Base-by-base conservation (phyloP, 371 early-diverging fungal species). In the Capniomyces stellatus region DNA sequence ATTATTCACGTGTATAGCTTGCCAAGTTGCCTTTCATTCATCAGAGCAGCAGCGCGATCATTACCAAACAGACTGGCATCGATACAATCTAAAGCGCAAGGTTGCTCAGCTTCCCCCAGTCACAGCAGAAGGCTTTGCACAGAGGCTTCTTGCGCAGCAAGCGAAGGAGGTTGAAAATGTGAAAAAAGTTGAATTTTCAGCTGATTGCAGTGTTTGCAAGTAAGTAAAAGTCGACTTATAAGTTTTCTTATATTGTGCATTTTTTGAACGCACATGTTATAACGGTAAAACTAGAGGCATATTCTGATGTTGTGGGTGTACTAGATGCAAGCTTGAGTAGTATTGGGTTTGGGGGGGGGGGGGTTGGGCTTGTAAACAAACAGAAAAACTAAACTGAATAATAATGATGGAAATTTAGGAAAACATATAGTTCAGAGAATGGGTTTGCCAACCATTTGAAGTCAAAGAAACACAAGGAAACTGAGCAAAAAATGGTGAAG, bases 1-100 rank as follows among this genome's bases (percentile, higher is more conserved):
- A n/a, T 13, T 70, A 23, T 80, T 75, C 59, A 82, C 85, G 21
- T 89, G 90, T 57, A 71, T 79, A 25, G 76, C 87, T 8, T 97
- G 98, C 70, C 83, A 88, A 53, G 81, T 87, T 10, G 79, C 80
- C 6, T 94, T 97, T 68, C 66, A 74, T 53, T 63, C 78, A 0
- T 81, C 91, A 8, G 86, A 87, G 35, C 71, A 78, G 46, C 96
- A 94, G 67, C 71, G 95, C 40, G 71, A 71, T 18, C 98, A 98
- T 64, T 89, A 90, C 68, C 77, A 80, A 10, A 80, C 85, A 12
- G 96, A 98, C 71, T 98, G 95, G 95, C 98, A 96, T 65, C 70
- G 94, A 29, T 98, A 96, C 74, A 98, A 98, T 67, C 74, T 96
- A 28, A 94, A 95, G 71, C 77, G 93, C 53, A 91, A 88, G 60